These are phyloP conservation scores for Rubia balearica DNA, from an alignment of 305 asterid species.

Conservation along the genomic window DNA sequence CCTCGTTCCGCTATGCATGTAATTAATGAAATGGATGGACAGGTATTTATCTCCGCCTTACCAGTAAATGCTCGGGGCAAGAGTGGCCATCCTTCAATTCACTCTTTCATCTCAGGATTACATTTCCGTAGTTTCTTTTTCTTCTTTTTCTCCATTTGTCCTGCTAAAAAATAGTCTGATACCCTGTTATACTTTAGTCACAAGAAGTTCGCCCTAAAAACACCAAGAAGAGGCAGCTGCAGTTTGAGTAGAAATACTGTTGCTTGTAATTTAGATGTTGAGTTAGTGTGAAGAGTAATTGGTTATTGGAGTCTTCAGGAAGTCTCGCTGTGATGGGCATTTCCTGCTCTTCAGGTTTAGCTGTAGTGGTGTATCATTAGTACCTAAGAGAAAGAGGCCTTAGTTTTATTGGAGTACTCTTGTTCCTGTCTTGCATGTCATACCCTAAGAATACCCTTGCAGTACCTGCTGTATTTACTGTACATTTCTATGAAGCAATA, in stretches of 20 bases:
- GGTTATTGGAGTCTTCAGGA: not conserved
- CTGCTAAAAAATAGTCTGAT: not conserved
- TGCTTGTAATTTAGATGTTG: not conserved
- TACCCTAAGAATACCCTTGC: not conserved
- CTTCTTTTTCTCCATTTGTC: no score
- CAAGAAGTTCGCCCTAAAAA: not conserved
- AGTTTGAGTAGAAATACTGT: not conserved
- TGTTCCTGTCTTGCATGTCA: not conserved
- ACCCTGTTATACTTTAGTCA: not conserved
- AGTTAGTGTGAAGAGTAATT: not conserved
- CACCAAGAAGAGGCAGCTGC: not conserved
- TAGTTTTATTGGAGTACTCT: not conserved
- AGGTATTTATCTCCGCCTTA: conserved; percentile 36
- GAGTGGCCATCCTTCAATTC: not conserved
- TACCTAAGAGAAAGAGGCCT: not conserved
- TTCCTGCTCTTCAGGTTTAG: not conserved
- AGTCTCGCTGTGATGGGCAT: not conserved
- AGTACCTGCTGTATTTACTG: not conserved
- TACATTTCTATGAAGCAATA: not conserved
- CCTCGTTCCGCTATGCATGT: conserved; percentile 76
- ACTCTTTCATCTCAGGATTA: not conserved
- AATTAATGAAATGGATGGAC: conserved; percentile 76
- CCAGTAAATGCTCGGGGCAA: conserved; percentile 2
- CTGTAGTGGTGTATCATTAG: not conserved
- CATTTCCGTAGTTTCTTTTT: not conserved